These are phyloP conservation scores for Cryphonectria japonica DNA, from an alignment of 2,329 filamentous ascomycete species.

Conservation along the genomic window DNA sequence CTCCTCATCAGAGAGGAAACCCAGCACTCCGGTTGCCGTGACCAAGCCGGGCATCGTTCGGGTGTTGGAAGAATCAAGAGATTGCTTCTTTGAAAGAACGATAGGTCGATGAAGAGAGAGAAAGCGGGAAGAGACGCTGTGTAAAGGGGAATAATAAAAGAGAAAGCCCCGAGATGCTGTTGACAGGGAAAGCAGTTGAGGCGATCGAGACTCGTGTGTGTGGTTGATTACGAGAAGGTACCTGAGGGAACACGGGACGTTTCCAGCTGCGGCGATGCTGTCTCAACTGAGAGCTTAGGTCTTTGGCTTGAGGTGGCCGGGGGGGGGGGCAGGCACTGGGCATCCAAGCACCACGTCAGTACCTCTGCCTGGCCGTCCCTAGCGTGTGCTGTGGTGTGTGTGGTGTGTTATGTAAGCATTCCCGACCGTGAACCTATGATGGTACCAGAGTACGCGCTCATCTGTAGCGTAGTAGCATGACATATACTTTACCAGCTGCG, in stretches of 20 bases:
- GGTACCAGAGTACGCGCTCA: neutral
- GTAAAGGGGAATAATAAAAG: neutral
- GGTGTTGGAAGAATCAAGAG: conserved; percentile 27
- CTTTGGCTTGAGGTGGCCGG: neutral
- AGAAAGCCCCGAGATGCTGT: neutral
- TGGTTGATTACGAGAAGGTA: neutral
- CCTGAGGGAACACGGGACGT: neutral
- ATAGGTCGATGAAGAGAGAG: no score
- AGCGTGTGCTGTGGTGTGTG: neutral
- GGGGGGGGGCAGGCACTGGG: conserved; percentile 3
- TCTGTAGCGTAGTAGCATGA: neutral
- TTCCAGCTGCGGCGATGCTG: conserved; percentile 9
- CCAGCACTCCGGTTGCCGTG: conserved; percentile 91
- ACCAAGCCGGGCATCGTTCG: conserved; percentile 84
- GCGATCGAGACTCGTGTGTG: neutral
- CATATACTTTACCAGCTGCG: neutral
- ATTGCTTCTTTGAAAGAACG: conserved; percentile 15
- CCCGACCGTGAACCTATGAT: neutral
- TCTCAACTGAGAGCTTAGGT: conserved; percentile 1
- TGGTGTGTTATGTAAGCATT: conserved; percentile 5
- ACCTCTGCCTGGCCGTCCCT: conserved; percentile 7
- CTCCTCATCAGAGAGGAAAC: conserved; percentile 94
- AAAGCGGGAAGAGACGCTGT: neutral
- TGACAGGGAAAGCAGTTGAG: neutral
- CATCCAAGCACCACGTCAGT: conserved; percentile 7